Evolutionary conservation across 139 green algal genomes (phyloP).

Genomic region (Diplosphaera chodatii): DNA sequence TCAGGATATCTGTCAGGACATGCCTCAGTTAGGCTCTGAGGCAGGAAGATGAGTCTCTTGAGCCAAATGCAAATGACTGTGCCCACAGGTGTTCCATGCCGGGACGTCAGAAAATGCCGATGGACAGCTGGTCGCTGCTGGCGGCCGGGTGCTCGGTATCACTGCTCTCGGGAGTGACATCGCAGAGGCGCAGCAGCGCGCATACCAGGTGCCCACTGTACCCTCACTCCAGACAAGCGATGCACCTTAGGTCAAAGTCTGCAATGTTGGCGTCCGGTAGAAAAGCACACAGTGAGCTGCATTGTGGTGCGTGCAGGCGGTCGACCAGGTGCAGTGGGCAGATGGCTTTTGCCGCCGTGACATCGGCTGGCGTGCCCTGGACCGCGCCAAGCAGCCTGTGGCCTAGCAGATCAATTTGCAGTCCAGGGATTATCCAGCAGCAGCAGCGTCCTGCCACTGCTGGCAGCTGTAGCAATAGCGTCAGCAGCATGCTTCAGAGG

Average conservation of each 20-base stretch:
- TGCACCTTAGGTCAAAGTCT: background rate
- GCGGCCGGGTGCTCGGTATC: slow-evolving; percentile 78
- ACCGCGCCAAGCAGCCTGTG: background rate
- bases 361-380: slow-evolving; percentile 82
- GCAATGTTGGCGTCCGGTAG: too few species aligned
- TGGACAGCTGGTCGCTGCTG: slow-evolving; percentile 49
- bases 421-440: too few species aligned
- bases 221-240: background rate
- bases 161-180: slow-evolving; percentile 65
- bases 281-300: background rate
- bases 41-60: too few species aligned
- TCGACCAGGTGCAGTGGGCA: slow-evolving; percentile 71
- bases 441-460: too few species aligned
- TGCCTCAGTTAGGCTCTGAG: too few species aligned
- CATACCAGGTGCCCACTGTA: slow-evolving; percentile 53
- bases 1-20: too few species aligned
- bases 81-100: slow-evolving; percentile 76
- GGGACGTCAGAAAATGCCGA: slow-evolving; percentile 51
- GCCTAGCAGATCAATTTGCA: too few species aligned
- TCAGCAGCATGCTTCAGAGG: too few species aligned
- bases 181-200: slow-evolving; percentile 59
- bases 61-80: too few species aligned
- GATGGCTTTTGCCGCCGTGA: slow-evolving; percentile 81
- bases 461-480: too few species aligned
- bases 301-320: slow-evolving; percentile 34